phyloP scores from a whole-genome alignment of 441 rosid species.

The Adansonia grandidieri region DNA sequence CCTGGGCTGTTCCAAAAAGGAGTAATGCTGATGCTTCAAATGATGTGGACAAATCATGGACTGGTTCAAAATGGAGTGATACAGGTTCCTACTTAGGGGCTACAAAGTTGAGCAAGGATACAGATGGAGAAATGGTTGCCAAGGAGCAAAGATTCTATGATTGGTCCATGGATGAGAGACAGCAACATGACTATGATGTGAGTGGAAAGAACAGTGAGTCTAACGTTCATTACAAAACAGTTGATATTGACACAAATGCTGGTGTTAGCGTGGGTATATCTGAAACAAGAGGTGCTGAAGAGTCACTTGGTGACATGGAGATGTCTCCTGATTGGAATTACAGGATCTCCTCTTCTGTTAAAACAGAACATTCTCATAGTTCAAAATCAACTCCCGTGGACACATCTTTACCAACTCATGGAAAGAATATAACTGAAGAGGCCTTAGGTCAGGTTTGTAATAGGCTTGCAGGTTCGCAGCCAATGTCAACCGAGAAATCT shows the following conservation, averaged over 20 bases:
- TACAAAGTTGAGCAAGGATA: slow-evolving; percentile 38
- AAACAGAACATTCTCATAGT: slow-evolving; percentile 47
- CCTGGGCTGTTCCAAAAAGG: slow-evolving; percentile 39
- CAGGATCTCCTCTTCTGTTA: slow-evolving; percentile 46
- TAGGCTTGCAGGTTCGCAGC: slow-evolving; percentile 37
- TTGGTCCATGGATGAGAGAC: slow-evolving; percentile 45
- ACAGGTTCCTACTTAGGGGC: slow-evolving; percentile 21
- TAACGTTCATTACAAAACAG: slow-evolving; percentile 32
- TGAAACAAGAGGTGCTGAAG: slow-evolving; percentile 49
- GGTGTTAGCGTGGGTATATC: slow-evolving; percentile 34
- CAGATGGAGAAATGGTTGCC: slow-evolving; percentile 32
- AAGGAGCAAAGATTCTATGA: slow-evolving; percentile 36
- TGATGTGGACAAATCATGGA: slow-evolving; percentile 15
- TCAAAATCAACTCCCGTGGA: slow-evolving; percentile 40
- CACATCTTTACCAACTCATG: slow-evolving; percentile 37
- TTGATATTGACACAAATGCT: slow-evolving; percentile 37
- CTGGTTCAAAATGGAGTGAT: slow-evolving; percentile 24
- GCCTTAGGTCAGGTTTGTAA: slow-evolving; percentile 38
- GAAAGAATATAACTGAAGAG: slow-evolving; percentile 36
- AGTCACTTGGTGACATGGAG: slow-evolving; percentile 71
- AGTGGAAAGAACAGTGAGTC: slow-evolving; percentile 35
- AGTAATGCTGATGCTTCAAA: slow-evolving; percentile 26
- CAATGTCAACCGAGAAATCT: slow-evolving; percentile 38
- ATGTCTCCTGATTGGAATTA: slow-evolving; percentile 96
- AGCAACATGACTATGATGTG: slow-evolving; percentile 40